phyloP scores from a whole-genome alignment of 129 eudicot genomes.

The Gnaphalium uliginosum region DNA sequence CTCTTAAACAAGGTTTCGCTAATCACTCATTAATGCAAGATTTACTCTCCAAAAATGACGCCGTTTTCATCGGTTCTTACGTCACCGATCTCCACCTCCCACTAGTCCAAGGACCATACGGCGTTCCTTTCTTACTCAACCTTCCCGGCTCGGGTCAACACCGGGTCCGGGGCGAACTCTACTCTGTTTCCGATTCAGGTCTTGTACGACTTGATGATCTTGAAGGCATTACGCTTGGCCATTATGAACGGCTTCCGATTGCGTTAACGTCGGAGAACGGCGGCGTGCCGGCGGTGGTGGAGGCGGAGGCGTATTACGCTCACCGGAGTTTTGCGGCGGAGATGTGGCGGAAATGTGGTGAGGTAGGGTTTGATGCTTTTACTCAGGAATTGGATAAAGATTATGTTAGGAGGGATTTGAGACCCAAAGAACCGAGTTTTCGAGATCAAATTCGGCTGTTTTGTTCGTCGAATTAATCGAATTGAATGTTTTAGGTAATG shows the following conservation, averaged over 20 bases:
- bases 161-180: constrained; percentile 63
- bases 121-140: constrained; percentile 70
- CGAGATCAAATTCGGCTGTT: constrained; percentile 30
- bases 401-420: constrained; percentile 51
- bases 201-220: constrained; percentile 56
- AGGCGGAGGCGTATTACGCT: constrained; percentile 70
- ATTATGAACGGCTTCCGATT: constrained; percentile 68
- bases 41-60: constrained; percentile 47
- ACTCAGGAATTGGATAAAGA: constrained; percentile 34
- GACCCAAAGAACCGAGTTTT: constrained; percentile 35
- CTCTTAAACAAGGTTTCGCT: constrained; percentile 63
- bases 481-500: background rate
- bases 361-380: constrained; percentile 43
- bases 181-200: constrained; percentile 50
- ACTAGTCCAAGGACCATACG: constrained; percentile 68
- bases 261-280: constrained; percentile 26
- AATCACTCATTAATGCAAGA: constrained; percentile 57
- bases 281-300: constrained; percentile 18
- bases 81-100: constrained; percentile 49
- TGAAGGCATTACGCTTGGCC: constrained; percentile 57
- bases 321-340: constrained; percentile 59
- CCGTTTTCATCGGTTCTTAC: constrained; percentile 46
- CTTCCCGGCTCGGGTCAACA: constrained; percentile 52
- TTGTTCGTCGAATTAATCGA: constrained; percentile 23
- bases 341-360: constrained; percentile 66